These are phyloP conservation scores for Laguncularia racemosa DNA, from an alignment of 345 rosid species.

Conservation along the genomic window DNA sequence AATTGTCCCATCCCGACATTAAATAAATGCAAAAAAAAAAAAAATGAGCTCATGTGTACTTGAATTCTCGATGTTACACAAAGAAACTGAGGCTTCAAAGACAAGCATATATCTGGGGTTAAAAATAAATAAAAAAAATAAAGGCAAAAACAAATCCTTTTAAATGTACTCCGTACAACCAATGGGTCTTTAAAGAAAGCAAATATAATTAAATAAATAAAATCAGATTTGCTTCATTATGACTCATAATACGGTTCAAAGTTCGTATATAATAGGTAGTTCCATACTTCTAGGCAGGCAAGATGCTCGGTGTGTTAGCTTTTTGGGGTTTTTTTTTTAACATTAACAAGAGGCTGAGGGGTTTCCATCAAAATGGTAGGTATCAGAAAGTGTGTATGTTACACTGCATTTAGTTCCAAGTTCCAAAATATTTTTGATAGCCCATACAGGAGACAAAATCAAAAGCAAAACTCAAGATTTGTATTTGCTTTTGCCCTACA, in stretches of 20 bases:
- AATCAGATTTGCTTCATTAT: no score
- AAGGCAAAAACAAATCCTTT: not conserved
- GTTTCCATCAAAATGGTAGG: slow-evolving; percentile 3
- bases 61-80: slow-evolving; percentile 3
- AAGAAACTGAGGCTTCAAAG: slow-evolving; percentile 2
- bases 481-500: no score
- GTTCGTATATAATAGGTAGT: no score
- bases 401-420: slow-evolving; percentile 1
- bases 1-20: no score
- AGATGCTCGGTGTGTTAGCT: no score
- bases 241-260: no score
- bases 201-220: no score
- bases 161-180: slow-evolving; percentile 7
- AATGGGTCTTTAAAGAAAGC: not conserved
- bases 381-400: slow-evolving; percentile 1
- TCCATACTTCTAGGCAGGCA: no score
- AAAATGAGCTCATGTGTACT: slow-evolving; percentile 9
- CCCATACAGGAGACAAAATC: no score
- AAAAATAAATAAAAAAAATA: no score
- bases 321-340: not conserved
- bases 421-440: not conserved
- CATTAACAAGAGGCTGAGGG: not conserved
- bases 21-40: not conserved
- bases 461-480: no score
- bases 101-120: not conserved